Percentiles rank a stretch among this genome's conserved stretches.
Evolutionary conservation across 257 asterid genomes (phyloP).

Genomic region (Echium plantagineum): DNA sequence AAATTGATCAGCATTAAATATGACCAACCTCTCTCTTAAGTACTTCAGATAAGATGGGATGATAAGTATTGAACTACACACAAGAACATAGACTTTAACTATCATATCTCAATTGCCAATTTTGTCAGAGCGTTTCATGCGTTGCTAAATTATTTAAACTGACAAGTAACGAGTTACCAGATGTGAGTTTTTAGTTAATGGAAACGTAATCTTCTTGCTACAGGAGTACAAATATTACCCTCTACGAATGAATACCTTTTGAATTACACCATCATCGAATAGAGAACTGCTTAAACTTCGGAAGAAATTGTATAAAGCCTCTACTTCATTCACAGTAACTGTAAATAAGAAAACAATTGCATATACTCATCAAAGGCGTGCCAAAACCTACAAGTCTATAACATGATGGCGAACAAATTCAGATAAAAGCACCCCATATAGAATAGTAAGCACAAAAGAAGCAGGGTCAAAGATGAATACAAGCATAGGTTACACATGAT

Average conservation of each 20-base stretch:
- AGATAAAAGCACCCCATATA: too few relatives aligned
- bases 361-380: neutral
- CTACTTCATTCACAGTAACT: constrained; percentile 85
- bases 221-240: neutral
- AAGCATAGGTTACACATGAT: too few relatives aligned
- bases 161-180: too few relatives aligned
- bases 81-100: too few relatives aligned
- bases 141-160: neutral
- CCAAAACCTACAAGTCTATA: neutral
- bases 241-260: constrained; percentile 41
- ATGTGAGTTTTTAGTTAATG: neutral
- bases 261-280: constrained; percentile 58
- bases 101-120: too few relatives aligned
- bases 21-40: too few relatives aligned
- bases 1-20: too few relatives aligned
- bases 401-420: too few relatives aligned
- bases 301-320: constrained; percentile 57
- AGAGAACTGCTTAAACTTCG: constrained; percentile 53
- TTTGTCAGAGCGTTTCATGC: neutral
- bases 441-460: neutral
- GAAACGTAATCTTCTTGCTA: neutral
- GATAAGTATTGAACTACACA: too few relatives aligned
- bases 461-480: too few relatives aligned
- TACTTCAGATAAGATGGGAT: too few relatives aligned
- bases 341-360: constrained; percentile 12